These are phyloP conservation scores for Santalum album DNA, from an alignment of 164 flowering plant species.

Conservation along the genomic window DNA sequence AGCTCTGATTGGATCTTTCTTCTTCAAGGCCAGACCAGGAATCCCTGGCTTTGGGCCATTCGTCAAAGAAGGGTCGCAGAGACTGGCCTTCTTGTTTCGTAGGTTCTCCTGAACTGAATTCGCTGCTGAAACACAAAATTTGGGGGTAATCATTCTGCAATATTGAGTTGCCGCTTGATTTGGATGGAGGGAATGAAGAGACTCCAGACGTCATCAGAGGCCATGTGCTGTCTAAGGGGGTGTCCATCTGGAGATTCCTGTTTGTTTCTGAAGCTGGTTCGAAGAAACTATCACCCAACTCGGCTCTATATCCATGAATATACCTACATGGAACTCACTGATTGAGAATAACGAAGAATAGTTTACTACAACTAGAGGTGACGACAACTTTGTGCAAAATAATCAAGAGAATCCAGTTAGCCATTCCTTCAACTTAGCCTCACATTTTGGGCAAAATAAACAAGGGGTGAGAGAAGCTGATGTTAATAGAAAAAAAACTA, in stretches of 20 bases:
- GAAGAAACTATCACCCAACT: conserved; percentile 54
- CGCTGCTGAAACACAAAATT: conserved; percentile 5
- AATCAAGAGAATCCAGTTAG: too few relatives aligned
- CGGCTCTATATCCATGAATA: conserved; percentile 44
- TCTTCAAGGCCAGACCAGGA: conserved; percentile 74
- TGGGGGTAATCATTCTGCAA: conserved; percentile 37
- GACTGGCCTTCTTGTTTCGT: conserved; percentile 6
- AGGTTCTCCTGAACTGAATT: conserved; percentile 1
- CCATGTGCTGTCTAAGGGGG: conserved; percentile 51
- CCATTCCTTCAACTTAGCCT: too few relatives aligned
- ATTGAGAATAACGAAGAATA: background rate
- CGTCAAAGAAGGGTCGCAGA: conserved; percentile 8
- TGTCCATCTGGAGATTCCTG: conserved; percentile 40
- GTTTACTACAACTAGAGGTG: background rate
- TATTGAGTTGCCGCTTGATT: conserved; percentile 34
- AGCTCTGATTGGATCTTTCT: conserved; percentile 48
- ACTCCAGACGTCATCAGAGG: conserved; percentile 46
- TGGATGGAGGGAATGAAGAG: conserved; percentile 37
- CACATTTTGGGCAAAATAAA: too few relatives aligned
- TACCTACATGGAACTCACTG: conserved; percentile 33
- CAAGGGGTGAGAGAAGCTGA: too few relatives aligned
- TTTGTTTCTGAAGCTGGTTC: conserved; percentile 60
- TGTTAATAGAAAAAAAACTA: too few relatives aligned
- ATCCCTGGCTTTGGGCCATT: conserved; percentile 68
- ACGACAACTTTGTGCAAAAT: too few relatives aligned